Evolutionary conservation across 129 eudicot species (phyloP), one percentile per base, ranked within the genome.

Genomic region (Flaveria trinervia): DNA sequence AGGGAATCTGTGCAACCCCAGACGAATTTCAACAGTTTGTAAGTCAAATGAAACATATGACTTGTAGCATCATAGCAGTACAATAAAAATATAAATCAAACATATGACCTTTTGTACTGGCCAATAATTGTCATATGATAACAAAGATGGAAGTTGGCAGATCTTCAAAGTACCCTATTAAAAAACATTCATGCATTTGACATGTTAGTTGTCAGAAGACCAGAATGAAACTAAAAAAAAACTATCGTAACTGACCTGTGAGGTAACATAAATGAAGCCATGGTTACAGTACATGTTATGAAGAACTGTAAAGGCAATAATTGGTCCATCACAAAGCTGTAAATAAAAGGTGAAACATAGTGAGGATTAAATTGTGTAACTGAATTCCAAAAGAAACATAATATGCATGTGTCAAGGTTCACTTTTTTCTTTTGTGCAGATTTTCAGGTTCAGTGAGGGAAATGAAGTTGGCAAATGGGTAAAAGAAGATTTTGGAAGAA

Each of bases 291-390:
- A 87, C 84, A 91, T 85, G 73, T 94, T 94, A 83, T 94, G 99
- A 44, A 94, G 96, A 65, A 94, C 91, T 12, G 97, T 91, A 86
- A 94, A 94, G 77, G 99, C 92, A 23, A 78, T 89, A 80, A 91
- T 89, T 50, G 97, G 85, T 72, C 99, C 99, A 87, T 94, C 99
- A 83, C 97, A 94, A 36, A 86, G 84, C 99, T 94, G 97, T 82
- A 79, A 39, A 61, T 54, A 62, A 30, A 74, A 72, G 12, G 33
- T 25, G 65, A 30, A 67, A 66, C 44, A 43, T 26, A 23, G 54
- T 73, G 74, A 77, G 45, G 25, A 33, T n/a, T 17, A 13, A 44
- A 49, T n/a, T 1, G 45, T 73, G 62, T 22, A 39, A 23, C 36
- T 49, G 18, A 72, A 39, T 2, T 57, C 11, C 46, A 64, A 64